Evolutionary conservation across 495 filamentous ascomycete genomes (phyloP).

Genomic region (Aspergillus sparsus): DNA sequence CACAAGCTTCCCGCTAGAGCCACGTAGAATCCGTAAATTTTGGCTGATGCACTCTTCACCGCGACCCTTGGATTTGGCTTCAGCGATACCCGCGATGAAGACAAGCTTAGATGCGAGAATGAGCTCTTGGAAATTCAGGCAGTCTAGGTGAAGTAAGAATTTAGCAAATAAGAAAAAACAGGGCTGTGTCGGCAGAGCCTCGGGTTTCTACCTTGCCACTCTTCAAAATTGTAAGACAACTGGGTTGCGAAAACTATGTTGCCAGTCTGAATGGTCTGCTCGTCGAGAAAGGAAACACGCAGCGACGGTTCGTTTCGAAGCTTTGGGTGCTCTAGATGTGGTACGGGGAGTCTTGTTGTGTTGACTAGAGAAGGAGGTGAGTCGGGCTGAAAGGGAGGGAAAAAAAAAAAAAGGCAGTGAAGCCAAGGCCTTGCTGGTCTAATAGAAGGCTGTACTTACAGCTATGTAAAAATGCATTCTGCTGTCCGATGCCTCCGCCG

Average conservation of each 20-base stretch:
- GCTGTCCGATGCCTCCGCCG: conserved; percentile 42
- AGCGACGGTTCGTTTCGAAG: conserved; percentile 36
- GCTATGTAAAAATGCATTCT: conserved; percentile 43
- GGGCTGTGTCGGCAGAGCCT: not conserved
- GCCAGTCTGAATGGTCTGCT: conserved; percentile 47
- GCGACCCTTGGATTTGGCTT: conserved; percentile 50
- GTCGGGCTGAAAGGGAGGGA: not conserved
- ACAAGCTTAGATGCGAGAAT: conserved; percentile 44
- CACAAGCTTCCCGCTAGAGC: conserved; percentile 38
- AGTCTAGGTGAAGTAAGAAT: conserved; percentile 27
- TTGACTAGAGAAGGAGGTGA: conserved; percentile 31
- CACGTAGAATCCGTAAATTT: conserved; percentile 47
- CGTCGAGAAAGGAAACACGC: conserved; percentile 47
- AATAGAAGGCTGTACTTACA: conserved; percentile 32
- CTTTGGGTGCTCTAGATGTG: conserved; percentile 49
- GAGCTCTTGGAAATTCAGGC: conserved; percentile 47
- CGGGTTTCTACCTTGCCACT: conserved; percentile 41
- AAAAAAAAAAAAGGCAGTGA: not conserved
- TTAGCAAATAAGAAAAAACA: not conserved
- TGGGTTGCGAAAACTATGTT: conserved; percentile 46
- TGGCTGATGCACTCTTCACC: conserved; percentile 54
- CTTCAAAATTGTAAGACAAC: conserved; percentile 48
- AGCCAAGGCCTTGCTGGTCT: not conserved
- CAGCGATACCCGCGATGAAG: conserved; percentile 48
- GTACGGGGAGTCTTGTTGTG: conserved; percentile 44